Evolutionary conservation across 352 stramenopile species (phyloP), one percentile per base, ranked within the genome.

Genomic region (Globisporangium carolinianum): DNA sequence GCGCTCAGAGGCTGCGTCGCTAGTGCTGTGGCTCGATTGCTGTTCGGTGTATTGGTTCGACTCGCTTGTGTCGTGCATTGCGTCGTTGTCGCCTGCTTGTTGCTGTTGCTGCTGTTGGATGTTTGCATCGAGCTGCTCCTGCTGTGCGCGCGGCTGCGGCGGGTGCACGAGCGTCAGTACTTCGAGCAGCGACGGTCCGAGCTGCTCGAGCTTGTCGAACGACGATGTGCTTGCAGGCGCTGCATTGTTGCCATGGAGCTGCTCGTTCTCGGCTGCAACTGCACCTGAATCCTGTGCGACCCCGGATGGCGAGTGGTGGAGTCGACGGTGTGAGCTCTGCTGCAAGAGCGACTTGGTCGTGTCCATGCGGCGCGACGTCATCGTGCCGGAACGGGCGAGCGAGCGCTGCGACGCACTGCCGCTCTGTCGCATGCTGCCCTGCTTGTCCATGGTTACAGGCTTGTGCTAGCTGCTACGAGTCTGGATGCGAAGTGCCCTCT

Each of bases 161-260:
- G 76, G 76, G 6, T 63, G 57, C 43, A 75, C 64, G 37, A 80
- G 67, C 35, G 71, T 75, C 36, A 86, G 58, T 3, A 80, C 71
- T 42, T 86, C 69, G 0, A 79, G 66, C 18, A 86, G 63, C 43
- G 76, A 86, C 18, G 76, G 73, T 0, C 76, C 76, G 0, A 83
- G 65, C 36, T 69, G 42, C 51, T 83, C 72, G 17, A 83, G 60
- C 5, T 62, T 59, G 43, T 86, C 62, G 42, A 83, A 86, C n/a
- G 35, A 43, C 11, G 61, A 47, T 12, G 35, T 39, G 38, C 12
- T 54, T 36, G 37, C 38, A 4, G 39, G 39, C 39, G 39, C 39
- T 43, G 39, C 39, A 3, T 43, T 14, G 9, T 17, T 55, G 11
- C 47, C 24, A 1, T 47, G 41, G 46, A 36, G 38, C 53, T 32